Base-by-base conservation (phyloP, 2,329 filamentous ascomycete genomes). In the Hypoxylon sp. region DNA sequence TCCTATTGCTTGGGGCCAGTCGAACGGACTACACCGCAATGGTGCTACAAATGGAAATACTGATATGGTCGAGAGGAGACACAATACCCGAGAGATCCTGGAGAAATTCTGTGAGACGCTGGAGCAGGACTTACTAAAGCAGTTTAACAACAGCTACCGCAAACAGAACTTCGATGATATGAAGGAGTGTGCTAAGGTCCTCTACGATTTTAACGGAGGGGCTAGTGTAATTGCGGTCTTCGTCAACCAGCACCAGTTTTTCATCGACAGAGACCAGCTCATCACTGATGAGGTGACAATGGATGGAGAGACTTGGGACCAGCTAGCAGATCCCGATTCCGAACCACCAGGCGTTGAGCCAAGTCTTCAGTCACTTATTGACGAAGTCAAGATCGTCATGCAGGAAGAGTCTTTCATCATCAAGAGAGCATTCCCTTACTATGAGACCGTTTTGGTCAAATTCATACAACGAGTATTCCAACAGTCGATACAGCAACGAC, bases 161-260 rank as follows among this genome's bases (percentile, higher is more conserved):
- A 90, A 92, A 73, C 94, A 97, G 75, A 97, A 98, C 80, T 98
- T 97, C 76, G 93, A 98, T 72, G 94, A 97, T 75, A 99, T 99
- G 97, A 91, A 93, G 82, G 96, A 98, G 78, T 99, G 96, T 78
- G 93, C 97, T 60, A 93, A 93, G 75, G 96, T 98, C 45, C 84
- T 99, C 68, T 88, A 96, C 77, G 96, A 98, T 80, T 99, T 99
- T 85, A 97, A 95, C 79, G 94, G 96, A 57, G 96, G 96, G 56
- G 90, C 93, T 63, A 98, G 94, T 78, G 96, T 98, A 65, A 97
- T 98, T 79, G 95, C 93, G 13, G 86, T 95, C 10, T 99, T 98
- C 79, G 95, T 99, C 76, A 99, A 99, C 77, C 96, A 99, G 79
- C 97, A 99, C 81, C 94, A 97, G 76, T 99, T 99, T 85, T 99